A percentile compares a stretch with the other conserved stretches of the same genome.
These are phyloP conservation scores for Cicer arietinum DNA, from an alignment of 306 rosid species.

Conservation along the genomic window DNA sequence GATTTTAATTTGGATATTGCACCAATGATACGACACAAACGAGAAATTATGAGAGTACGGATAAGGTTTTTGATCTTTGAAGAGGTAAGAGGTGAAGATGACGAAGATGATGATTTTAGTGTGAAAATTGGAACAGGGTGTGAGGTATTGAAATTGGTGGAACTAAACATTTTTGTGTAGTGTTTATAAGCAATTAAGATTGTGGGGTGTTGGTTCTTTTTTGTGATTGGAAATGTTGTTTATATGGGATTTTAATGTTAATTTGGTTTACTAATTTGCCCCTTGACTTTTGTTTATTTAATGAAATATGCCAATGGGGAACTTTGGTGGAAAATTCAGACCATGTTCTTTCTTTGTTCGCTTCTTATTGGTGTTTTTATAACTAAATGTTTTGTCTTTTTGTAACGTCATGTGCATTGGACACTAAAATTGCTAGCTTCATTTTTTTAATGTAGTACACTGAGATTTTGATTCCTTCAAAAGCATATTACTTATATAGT, in stretches of 20 bases:
- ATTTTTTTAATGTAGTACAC: not conserved
- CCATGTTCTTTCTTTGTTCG: constrained; percentile 2
- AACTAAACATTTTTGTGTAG: constrained; percentile 54
- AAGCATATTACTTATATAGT: not conserved
- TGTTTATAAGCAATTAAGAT: not conserved
- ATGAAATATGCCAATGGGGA: constrained; percentile 41
- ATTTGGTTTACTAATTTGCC: constrained; percentile 53
- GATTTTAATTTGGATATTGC: constrained; percentile 64
- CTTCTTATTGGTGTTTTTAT: constrained; percentile 16
- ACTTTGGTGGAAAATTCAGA: constrained; percentile 44
- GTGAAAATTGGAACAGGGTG: constrained; percentile 64
- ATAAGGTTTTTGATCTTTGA: constrained; percentile 65
- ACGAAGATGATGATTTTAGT: constrained; percentile 33
- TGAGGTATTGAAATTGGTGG: constrained; percentile 50
- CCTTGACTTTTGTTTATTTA: constrained; percentile 56
- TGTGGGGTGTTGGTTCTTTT: not conserved
- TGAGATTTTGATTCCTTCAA: not conserved
- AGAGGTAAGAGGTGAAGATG: constrained; percentile 55
- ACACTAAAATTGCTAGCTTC: constrained; percentile 36
- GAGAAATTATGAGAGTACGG: constrained; percentile 68
- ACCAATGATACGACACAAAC: constrained; percentile 59
- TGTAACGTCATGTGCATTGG: not conserved
- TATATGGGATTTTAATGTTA: constrained; percentile 40
- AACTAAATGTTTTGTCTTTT: not conserved
- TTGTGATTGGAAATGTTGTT: constrained; percentile 1